Base-by-base conservation (phyloP, 73 alveolate genomes). In the Breviolum minutum region DNA sequence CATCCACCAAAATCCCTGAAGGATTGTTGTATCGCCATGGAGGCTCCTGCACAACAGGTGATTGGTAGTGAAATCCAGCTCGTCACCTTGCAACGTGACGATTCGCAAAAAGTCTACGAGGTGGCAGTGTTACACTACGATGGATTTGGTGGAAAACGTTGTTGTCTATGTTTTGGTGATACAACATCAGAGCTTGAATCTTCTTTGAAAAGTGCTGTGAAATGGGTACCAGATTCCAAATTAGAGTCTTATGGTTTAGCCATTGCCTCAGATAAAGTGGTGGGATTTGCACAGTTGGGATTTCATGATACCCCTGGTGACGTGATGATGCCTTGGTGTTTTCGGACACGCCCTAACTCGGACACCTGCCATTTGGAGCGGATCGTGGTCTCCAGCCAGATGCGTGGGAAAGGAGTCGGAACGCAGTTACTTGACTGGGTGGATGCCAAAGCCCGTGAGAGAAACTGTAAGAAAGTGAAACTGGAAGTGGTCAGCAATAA, bases 241-340 rank as follows among this genome's bases (percentile, higher is more conserved):
- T 29, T 86, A 29, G 80, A 62, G 19, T 62, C 82, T 7, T 86
- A 29, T 63, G 95, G 61, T 2, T 27, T 86, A 14, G 95, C 82
- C 62, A 16, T 86, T 63, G 26, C 16, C 14, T 79, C 13, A 20
- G 80, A 62, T 12, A 16, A 86, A 14, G 81, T 48, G 26, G 81
- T 86, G 29, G 95, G 82, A 26, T 86, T 86, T 30, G 95, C 80
- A 6, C 95, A 86, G 95, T 27, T 86, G 95, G 95, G 95, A 11
- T 86, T 86, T 63, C 95, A 86, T 63, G 95, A 86, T 62, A 86
- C 95, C 29, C 95, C 95, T 5, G 80, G 81, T 0, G 95, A 86
- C 29, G 30, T 63, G 64, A 12, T 63, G 79, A 63, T 86, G 81
- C 95, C 95, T 5, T 2, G 12, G 19, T 61, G 77, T 63, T 86